phyloP scores from a whole-genome alignment of 495 filamentous ascomycete genomes.

The Hypoxylon intermedium region DNA sequence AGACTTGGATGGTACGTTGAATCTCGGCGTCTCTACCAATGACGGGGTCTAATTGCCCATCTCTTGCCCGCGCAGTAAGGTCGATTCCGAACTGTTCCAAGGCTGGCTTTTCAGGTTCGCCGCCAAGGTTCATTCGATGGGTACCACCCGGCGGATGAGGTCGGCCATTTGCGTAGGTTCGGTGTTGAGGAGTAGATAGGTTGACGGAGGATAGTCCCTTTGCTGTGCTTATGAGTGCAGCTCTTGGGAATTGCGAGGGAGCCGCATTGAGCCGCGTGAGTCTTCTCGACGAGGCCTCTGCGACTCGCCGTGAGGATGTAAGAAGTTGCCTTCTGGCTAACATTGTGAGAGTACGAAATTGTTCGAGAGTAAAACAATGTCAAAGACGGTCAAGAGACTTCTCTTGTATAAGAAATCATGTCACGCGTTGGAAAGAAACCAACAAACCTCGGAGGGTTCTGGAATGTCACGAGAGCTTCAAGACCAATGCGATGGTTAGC shows the following conservation, averaged over 20 bases:
- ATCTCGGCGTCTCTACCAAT: slow-evolving; percentile 93
- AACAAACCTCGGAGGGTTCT: slow-evolving; percentile 8
- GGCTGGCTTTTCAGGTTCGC: slow-evolving; percentile 80
- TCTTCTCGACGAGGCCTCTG: slow-evolving; percentile 43
- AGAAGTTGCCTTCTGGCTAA: slow-evolving; percentile 48
- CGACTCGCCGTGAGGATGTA: slow-evolving; percentile 45
- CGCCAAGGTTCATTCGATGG: slow-evolving; percentile 88
- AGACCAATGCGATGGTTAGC: background rate
- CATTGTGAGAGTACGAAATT: slow-evolving; percentile 38
- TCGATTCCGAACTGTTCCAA: slow-evolving; percentile 91
- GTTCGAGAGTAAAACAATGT: background rate
- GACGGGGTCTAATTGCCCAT: slow-evolving; percentile 92
- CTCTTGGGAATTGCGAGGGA: slow-evolving; percentile 36
- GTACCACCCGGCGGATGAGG: slow-evolving; percentile 90
- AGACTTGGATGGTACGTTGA: slow-evolving; percentile 89
- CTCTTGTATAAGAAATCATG: slow-evolving; percentile 13
- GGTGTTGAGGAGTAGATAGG: slow-evolving; percentile 40
- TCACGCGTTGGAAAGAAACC: slow-evolving; percentile 12
- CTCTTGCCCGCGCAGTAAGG: slow-evolving; percentile 82
- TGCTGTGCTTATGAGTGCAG: slow-evolving; percentile 29
- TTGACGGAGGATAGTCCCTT: slow-evolving; percentile 23
- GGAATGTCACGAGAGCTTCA: slow-evolving; percentile 36
- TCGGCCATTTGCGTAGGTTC: slow-evolving; percentile 77
- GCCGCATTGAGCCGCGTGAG: slow-evolving; percentile 29
- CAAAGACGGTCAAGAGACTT: slow-evolving; percentile 19